A percentile compares a stretch with the other conserved stretches of the same genome.
Evolutionary conservation across 768 basidiomycete species (phyloP).

Genomic region (Agaricus blazei): DNA sequence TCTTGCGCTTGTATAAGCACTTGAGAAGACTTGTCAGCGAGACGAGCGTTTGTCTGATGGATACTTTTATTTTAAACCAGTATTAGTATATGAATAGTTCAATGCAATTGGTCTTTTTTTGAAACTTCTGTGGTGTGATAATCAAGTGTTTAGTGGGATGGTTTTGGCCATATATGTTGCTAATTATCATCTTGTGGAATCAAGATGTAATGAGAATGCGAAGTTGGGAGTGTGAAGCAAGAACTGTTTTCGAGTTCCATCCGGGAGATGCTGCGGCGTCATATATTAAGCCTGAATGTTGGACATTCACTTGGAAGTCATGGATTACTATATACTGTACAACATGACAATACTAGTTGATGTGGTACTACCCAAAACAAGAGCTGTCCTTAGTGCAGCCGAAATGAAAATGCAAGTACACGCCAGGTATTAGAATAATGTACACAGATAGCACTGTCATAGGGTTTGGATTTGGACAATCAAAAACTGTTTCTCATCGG

Average conservation of each 20-base stretch:
- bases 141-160: too few relatives aligned
- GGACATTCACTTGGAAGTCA: neutral
- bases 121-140: neutral
- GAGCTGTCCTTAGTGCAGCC: too few relatives aligned
- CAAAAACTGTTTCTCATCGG: slow-evolving; percentile 95
- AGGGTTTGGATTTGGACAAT: slow-evolving; percentile 86
- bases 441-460: slow-evolving; percentile 25
- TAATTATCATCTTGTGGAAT: too few relatives aligned
- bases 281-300: too few relatives aligned
- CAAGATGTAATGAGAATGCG: too few relatives aligned
- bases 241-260: too few relatives aligned
- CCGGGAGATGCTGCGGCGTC: too few relatives aligned
- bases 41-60: slow-evolving; percentile 64
- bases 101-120: neutral
- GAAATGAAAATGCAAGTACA: neutral
- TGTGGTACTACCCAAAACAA: too few relatives aligned
- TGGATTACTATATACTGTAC: neutral
- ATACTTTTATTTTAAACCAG: slow-evolving; percentile 22
- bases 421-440: neutral
- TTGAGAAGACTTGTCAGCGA: slow-evolving; percentile 39
- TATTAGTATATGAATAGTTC: neutral
- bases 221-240: too few relatives aligned
- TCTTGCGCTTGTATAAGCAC: slow-evolving; percentile 22
- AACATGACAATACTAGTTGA: neutral
- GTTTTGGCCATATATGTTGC: too few relatives aligned